Percentiles rank a stretch among this genome's conserved stretches.
Evolutionary conservation across 2,329 filamentous ascomycete genomes (phyloP).

Genomic region (Cercospora zeae-maydis): DNA sequence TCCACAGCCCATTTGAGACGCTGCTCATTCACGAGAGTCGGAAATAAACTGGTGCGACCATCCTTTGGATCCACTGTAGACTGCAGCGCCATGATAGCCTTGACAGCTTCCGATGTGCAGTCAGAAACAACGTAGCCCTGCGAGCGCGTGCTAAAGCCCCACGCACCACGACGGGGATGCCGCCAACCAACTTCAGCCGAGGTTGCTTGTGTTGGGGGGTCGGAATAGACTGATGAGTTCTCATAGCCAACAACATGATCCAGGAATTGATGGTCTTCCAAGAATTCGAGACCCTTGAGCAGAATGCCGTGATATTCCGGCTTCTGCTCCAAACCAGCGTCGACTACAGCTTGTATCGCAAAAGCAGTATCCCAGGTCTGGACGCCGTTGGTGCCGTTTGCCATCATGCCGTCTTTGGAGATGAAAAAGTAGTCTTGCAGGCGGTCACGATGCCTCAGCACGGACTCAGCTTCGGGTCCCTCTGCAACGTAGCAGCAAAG

Average conservation of each 20-base stretch:
- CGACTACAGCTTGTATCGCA: conserved; percentile 74
- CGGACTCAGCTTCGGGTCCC: conserved; percentile 67
- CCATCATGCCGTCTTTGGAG: conserved; percentile 86
- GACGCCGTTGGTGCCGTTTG: conserved; percentile 96
- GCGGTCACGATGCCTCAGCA: conserved; percentile 74
- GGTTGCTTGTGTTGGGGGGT: conserved; percentile 33
- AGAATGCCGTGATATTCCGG: conserved; percentile 80
- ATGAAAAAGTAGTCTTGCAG: conserved; percentile 88
- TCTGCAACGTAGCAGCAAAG: conserved; percentile 80
- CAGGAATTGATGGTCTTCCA: conserved; percentile 86
- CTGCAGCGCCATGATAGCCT: conserved; percentile 81
- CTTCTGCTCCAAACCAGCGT: conserved; percentile 73
- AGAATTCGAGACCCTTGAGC: conserved; percentile 72
- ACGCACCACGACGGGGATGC: conserved; percentile 85
- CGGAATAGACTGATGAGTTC: conserved; percentile 50
- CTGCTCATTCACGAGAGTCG: conserved; percentile 67
- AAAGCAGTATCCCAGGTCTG: conserved; percentile 97
- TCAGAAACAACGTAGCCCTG: conserved; percentile 96
- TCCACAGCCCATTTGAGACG: conserved; percentile 86
- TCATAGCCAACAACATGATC: conserved; percentile 76
- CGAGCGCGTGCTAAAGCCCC: conserved; percentile 88
- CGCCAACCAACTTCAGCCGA: conserved; percentile 57
- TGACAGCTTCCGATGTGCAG: conserved; percentile 87
- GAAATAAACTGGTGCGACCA: conserved; percentile 49
- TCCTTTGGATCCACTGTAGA: conserved; percentile 56